Evolutionary conservation across 495 filamentous ascomycete genomes (phyloP).

Genomic region (Xylaria curta): DNA sequence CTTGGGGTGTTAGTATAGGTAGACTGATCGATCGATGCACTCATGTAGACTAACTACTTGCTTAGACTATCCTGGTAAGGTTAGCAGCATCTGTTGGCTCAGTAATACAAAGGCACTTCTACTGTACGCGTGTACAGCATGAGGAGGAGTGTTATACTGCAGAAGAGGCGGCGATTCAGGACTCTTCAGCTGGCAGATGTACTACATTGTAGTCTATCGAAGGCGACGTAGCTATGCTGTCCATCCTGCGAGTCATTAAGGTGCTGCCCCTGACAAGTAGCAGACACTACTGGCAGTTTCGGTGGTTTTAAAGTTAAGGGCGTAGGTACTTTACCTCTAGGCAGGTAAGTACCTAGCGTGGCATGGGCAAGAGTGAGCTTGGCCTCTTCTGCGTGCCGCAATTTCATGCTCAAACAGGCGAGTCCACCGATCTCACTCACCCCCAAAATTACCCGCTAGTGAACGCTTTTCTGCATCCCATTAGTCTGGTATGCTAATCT

Average conservation of each 20-base stretch:
- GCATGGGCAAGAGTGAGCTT: neutral
- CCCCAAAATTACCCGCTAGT: slow-evolving; percentile 22
- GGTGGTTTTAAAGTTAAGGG: neutral
- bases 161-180: neutral
- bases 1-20: neutral
- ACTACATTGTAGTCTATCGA: too few species aligned
- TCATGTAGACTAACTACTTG: neutral
- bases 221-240: neutral
- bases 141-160: neutral
- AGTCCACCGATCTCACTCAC: slow-evolving; percentile 8
- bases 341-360: neutral
- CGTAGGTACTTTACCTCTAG: neutral
- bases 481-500: slow-evolving; percentile 14
- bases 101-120: neutral
- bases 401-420: neutral
- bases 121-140: neutral
- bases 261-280: neutral
- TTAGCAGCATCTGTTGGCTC: neutral
- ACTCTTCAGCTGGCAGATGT: slow-evolving; percentile 4
- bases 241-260: neutral
- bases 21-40: neutral
- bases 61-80: neutral
- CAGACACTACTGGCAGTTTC: neutral
- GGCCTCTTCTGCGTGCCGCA: neutral
- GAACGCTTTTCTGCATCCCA: neutral